phyloP scores from a whole-genome alignment of 2,329 filamentous ascomycete species.

The Talaromyces sp. region DNA sequence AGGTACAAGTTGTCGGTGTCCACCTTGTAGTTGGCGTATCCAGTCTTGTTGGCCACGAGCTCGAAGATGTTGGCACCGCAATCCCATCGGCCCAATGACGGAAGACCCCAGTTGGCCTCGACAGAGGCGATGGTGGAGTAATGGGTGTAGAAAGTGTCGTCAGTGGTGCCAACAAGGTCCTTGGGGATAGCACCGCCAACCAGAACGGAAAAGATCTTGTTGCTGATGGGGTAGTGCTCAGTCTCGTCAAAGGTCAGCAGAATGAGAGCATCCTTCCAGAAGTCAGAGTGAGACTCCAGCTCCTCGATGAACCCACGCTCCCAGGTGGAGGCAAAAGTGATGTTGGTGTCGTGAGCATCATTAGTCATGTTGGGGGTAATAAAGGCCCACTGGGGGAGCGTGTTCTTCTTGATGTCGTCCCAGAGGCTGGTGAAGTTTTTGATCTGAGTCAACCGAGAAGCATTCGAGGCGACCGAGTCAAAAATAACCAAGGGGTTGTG shows the following conservation, averaged over 20 bases:
- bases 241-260: constrained; percentile 78
- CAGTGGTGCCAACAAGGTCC: constrained; percentile 61
- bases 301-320: constrained; percentile 63
- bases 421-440: constrained; percentile 71
- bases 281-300: constrained; percentile 62
- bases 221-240: constrained; percentile 61
- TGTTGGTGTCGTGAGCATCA: constrained; percentile 69
- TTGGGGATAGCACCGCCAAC: constrained; percentile 68
- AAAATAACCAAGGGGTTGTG: constrained; percentile 67
- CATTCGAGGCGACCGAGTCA: constrained; percentile 57
- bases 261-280: constrained; percentile 71
- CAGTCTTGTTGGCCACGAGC: constrained; percentile 56
- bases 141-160: constrained; percentile 67
- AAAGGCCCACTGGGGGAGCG: constrained; percentile 64
- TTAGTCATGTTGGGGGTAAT: constrained; percentile 53
- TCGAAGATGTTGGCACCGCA: constrained; percentile 67
- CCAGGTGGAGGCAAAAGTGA: constrained; percentile 66
- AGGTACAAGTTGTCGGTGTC: constrained; percentile 40
- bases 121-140: constrained; percentile 65
- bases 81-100: constrained; percentile 66
- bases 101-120: constrained; percentile 64
- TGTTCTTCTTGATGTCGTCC: constrained; percentile 57
- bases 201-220: constrained; percentile 66
- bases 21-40: constrained; percentile 46
- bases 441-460: constrained; percentile 59